Conservation (phyloP, 768 basidiomycete species). For the Chalciporus sphaerocephalus region DNA sequence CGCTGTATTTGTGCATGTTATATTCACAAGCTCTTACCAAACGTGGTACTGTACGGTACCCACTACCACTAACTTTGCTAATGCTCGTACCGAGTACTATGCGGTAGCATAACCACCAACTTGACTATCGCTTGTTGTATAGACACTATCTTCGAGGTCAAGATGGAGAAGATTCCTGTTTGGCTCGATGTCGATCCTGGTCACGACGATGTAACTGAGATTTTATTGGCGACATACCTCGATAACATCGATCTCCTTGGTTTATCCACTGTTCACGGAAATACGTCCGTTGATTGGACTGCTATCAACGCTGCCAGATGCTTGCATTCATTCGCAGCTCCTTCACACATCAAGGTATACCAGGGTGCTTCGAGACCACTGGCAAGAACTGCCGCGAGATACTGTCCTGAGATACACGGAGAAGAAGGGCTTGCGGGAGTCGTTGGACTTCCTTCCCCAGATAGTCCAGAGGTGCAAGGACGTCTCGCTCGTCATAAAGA, state of each 20-base stretch:
- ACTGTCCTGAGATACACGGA: constrained; percentile 80
- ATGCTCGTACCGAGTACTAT: too few relatives aligned
- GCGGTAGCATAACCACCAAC: too few relatives aligned
- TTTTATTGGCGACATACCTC: constrained; percentile 69
- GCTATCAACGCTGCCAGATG: constrained; percentile 73
- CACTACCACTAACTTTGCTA: neutral
- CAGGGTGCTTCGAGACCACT: constrained; percentile 71
- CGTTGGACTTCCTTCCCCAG: constrained; percentile 59
- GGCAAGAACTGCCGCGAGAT: constrained; percentile 46
- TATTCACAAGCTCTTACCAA: constrained; percentile 10
- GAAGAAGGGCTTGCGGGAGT: constrained; percentile 80
- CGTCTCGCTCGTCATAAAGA: constrained; percentile 44
- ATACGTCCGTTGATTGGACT: constrained; percentile 59
- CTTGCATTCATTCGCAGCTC: constrained; percentile 69
- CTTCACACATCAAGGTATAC: constrained; percentile 53
- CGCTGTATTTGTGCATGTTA: constrained; percentile 24
- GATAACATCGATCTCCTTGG: constrained; percentile 68
- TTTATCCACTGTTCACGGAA: constrained; percentile 86
- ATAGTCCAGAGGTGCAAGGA: constrained; percentile 45
- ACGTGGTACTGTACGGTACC: neutral
- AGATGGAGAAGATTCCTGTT: constrained; percentile 25
- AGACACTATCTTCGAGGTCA: neutral
- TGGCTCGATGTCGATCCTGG: constrained; percentile 75
- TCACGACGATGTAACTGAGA: constrained; percentile 85
- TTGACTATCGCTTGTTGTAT: neutral